Conservation (phyloP, 2,329 filamentous ascomycete genomes). For the Helotiales sp. region DNA sequence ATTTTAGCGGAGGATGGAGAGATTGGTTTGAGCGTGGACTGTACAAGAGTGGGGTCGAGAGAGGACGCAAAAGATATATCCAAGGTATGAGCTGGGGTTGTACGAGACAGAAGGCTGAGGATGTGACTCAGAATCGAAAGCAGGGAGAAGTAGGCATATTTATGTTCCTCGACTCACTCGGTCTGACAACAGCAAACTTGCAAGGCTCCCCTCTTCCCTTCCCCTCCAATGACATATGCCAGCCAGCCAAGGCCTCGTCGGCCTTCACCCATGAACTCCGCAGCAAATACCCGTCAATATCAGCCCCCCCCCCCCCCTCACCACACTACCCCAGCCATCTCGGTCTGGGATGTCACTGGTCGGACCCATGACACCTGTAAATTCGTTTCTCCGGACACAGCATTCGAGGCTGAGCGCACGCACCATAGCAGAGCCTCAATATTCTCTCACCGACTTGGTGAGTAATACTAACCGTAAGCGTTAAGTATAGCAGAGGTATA, state of each 20-base stretch:
- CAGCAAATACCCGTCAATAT: constrained; percentile 10
- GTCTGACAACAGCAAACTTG: constrained; percentile 19
- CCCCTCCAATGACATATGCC: constrained; percentile 14
- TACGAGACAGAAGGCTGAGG: constrained; percentile 1
- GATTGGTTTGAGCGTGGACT: constrained; percentile 6
- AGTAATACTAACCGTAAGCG: not conserved
- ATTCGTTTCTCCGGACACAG: not conserved
- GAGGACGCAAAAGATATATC: not conserved
- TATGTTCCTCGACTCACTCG: constrained; percentile 27
- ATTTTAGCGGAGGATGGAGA: not conserved
- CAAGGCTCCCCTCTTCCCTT: constrained; percentile 2
- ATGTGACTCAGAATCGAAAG: constrained; percentile 8
- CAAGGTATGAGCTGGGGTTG: not conserved
- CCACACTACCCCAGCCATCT: constrained; percentile 24
- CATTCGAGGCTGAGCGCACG: constrained; percentile 12
- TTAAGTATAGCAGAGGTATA: not conserved
- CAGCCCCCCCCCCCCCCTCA: constrained; percentile 22
- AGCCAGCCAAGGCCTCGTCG: constrained; percentile 22
- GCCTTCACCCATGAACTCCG: constrained; percentile 5
- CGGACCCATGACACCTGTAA: not conserved
- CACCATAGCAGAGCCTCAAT: constrained; percentile 24
- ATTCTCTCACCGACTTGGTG: constrained; percentile 18
- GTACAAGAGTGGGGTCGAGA: not conserved
- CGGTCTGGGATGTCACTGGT: constrained; percentile 19
- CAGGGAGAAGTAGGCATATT: constrained; percentile 17